Conservation (phyloP, 352 stramenopile genomes). For the Phytophthora hybrid region DNA sequence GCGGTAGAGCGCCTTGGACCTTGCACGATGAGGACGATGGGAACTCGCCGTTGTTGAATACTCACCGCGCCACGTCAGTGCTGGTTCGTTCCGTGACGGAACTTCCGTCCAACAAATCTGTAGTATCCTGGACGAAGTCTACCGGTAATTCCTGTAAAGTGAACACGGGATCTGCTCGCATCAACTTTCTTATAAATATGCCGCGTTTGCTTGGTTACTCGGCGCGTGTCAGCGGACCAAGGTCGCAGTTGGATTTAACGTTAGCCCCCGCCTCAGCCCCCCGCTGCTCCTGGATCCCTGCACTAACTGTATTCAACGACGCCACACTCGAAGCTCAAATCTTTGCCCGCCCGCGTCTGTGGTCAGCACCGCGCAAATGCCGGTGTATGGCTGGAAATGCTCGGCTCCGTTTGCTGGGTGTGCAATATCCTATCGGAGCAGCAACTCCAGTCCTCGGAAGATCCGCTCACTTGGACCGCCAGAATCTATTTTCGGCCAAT, state of each 20-base stretch:
- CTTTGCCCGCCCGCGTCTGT: conserved; percentile 10
- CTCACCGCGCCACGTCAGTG: conserved; percentile 19
- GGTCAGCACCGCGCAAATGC: conserved; percentile 19
- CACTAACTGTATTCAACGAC: conserved; percentile 2
- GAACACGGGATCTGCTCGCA: neutral
- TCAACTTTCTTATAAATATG: neutral
- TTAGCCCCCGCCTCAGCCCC: neutral
- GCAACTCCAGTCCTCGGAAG: neutral
- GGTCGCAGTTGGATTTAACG: conserved; percentile 6
- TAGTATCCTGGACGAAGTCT: neutral
- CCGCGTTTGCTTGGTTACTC: neutral
- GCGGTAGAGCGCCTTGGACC: conserved; percentile 22
- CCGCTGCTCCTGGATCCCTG: neutral
- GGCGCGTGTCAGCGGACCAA: neutral
- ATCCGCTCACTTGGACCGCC: conserved; percentile 30
- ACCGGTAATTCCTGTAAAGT: neutral
- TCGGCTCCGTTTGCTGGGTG: conserved; percentile 1
- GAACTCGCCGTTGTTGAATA: conserved; percentile 31
- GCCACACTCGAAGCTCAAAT: conserved; percentile 18
- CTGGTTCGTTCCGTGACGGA: conserved; percentile 3
- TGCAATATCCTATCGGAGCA: neutral
- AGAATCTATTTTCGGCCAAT: conserved; percentile 34
- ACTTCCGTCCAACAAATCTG: conserved; percentile 1
- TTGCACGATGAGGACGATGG: conserved; percentile 41
- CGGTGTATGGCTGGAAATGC: neutral